These are phyloP conservation scores for Talaromyces ruber DNA, from an alignment of 495 filamentous ascomycete genomes.

Conservation along the genomic window DNA sequence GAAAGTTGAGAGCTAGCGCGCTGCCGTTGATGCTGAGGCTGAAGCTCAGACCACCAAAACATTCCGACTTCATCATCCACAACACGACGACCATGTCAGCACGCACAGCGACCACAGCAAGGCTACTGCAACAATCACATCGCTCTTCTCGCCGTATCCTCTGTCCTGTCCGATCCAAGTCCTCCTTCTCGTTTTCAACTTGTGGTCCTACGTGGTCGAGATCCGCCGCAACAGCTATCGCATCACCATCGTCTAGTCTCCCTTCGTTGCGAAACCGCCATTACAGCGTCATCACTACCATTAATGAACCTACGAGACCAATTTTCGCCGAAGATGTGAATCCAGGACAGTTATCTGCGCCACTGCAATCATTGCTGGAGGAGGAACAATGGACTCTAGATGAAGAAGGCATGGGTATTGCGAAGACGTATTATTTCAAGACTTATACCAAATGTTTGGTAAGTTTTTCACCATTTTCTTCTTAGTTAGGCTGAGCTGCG, in stretches of 20 bases:
- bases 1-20: background rate
- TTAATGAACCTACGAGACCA: background rate
- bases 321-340: slow-evolving; percentile 29
- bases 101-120: background rate
- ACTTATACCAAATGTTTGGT: slow-evolving; percentile 39
- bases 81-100: background rate
- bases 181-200: background rate
- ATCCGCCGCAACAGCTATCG: background rate
- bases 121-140: background rate
- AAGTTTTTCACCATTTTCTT: background rate
- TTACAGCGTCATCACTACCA: background rate
- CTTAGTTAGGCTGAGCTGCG: background rate
- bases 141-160: background rate
- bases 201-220: background rate
- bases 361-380: slow-evolving; percentile 18
- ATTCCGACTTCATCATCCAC: background rate
- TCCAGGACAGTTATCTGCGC: slow-evolving; percentile 15
- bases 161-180: background rate
- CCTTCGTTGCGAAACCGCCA: background rate
- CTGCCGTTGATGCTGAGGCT: background rate
- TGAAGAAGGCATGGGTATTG: slow-evolving; percentile 25
- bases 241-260: background rate
- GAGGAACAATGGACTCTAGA: slow-evolving; percentile 29
- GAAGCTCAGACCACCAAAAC: background rate
- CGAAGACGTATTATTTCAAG: slow-evolving; percentile 38